phyloP scores from a whole-genome alignment of 2,329 filamentous ascomycete genomes.

The Fusarium sp. region DNA sequence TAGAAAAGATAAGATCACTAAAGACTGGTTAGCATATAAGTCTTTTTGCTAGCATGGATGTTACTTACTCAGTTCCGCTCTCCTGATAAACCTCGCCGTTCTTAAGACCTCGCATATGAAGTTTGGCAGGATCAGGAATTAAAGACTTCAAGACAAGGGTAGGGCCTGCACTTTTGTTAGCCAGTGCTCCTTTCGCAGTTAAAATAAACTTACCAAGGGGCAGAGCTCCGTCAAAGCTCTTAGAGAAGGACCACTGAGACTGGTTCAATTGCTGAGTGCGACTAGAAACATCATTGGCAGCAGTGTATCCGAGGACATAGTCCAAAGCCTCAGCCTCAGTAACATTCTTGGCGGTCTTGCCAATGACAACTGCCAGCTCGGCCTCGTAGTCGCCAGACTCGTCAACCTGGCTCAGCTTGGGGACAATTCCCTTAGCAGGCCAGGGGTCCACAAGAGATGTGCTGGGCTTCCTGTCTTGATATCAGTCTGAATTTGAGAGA shows the following conservation, averaged over 20 bases:
- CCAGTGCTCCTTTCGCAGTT: too few species aligned
- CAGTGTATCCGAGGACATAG: slow-evolving; percentile 73
- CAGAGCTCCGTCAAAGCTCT: slow-evolving; percentile 68
- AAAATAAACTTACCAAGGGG: slow-evolving; percentile 53
- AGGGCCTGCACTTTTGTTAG: slow-evolving; percentile 59
- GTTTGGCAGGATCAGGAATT: slow-evolving; percentile 66
- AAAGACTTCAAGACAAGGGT: slow-evolving; percentile 70
- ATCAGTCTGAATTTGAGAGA: background rate
- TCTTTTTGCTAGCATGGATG: too few species aligned
- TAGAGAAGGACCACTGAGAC: slow-evolving; percentile 59
- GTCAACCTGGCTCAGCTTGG: slow-evolving; percentile 59
- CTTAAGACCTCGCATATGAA: slow-evolving; percentile 65
- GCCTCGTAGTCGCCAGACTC: slow-evolving; percentile 69
- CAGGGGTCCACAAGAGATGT: slow-evolving; percentile 66
- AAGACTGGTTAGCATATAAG: background rate
- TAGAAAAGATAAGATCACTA: slow-evolving; percentile 70
- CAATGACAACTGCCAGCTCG: slow-evolving; percentile 68
- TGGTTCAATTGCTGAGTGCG: slow-evolving; percentile 45
- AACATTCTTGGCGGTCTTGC: slow-evolving; percentile 63
- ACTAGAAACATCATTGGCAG: slow-evolving; percentile 70
- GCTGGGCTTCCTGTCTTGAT: slow-evolving; percentile 58
- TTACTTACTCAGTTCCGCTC: slow-evolving; percentile 43
- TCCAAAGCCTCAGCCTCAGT: slow-evolving; percentile 65
- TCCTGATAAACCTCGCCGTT: slow-evolving; percentile 58
- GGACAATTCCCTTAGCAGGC: slow-evolving; percentile 62